Base-by-base conservation (phyloP, 148 eudicot genomes). In the Vaccinium vitisidaea region DNA sequence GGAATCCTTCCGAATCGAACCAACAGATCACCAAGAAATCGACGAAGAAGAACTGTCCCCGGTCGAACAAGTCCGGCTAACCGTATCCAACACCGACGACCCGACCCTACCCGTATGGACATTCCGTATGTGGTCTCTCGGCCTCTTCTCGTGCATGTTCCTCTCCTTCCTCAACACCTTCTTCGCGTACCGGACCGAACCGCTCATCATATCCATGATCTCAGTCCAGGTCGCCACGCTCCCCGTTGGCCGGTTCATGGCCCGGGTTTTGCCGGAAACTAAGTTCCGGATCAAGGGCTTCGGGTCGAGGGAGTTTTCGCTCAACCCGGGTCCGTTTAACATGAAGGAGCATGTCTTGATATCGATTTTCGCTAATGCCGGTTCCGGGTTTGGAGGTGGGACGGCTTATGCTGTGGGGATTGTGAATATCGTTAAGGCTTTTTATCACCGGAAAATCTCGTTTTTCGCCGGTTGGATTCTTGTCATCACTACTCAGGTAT, bases 321-420 rank as follows among this genome's bases (percentile, higher is more conserved):
- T 91, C 3, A 91, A 91, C 32, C 93, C 93, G 76, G 93, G 93
- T 0, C 93, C 91, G 52, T 91, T 91, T 70, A 91, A 91, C 85
- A 77, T 89, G 88, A 91, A 89, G 80, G 91, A 91, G 84, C 93
- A 91, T 48, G 93, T 89, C 1, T 49, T 91, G 74, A 91, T 91
- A 0, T 88, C 93, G 2, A 88, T 91, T 27, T 91, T 91, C 75
- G 93, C 93, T 2, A 91, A 88, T 36, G 89, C 91, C 6, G 93
- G 93, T 0, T 25, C 85, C 6, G 91, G 85, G 54, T 89, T 89
- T 36, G 92, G 92, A 0, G 25, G 50, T 39, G 93, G 93, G 0
- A 12, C 90, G 2, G 91, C 93, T 23, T 91, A 91, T 30, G 93
- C 93, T 0, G 87, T 91, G 14, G 84, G 89, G 1, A 91, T 91